phyloP scores from a whole-genome alignment of 306 rosid species.

The Mucuna pruriens region DNA sequence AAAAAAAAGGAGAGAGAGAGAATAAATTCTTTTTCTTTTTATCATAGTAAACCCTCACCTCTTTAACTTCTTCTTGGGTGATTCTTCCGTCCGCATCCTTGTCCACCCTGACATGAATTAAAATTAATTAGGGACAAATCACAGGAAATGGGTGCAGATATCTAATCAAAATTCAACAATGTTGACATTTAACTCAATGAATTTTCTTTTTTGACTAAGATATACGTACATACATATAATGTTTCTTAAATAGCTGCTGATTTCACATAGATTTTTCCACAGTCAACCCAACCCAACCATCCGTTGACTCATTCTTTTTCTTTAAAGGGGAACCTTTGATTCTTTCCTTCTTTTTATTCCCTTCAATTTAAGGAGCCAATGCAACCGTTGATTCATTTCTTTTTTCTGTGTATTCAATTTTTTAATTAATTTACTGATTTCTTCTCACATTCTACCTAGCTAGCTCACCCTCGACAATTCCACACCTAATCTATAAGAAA shows the following conservation, averaged over 20 bases:
- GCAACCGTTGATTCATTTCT: constrained; percentile 16
- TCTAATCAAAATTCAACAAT: constrained; percentile 32
- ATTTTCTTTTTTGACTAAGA: constrained; percentile 28
- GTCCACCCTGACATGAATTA: constrained; percentile 74
- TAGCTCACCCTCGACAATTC: background rate
- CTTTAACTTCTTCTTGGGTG: constrained; percentile 76
- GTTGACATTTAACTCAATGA: background rate
- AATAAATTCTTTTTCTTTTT: background rate
- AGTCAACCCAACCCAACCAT: constrained; percentile 29
- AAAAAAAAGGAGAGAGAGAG: background rate
- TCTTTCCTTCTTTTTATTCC: background rate
- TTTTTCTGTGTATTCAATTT: background rate
- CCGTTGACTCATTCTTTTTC: constrained; percentile 30
- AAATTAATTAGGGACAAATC: background rate
- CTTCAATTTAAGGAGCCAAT: background rate
- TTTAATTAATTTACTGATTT: background rate
- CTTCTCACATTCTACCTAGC: background rate
- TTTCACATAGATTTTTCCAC: constrained; percentile 12
- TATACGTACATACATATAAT: background rate
- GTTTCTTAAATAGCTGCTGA: constrained; percentile 32
- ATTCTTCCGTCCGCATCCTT: constrained; percentile 89
- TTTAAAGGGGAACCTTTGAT: background rate
- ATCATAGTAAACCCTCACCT: constrained; percentile 51
- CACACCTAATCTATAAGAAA: background rate
- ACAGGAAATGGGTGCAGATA: constrained; percentile 15